A percentile compares a stretch with the other conserved stretches of the same genome.
Evolutionary conservation across 495 filamentous ascomycete genomes (phyloP).

Genomic region (Lepraria neglecta): DNA sequence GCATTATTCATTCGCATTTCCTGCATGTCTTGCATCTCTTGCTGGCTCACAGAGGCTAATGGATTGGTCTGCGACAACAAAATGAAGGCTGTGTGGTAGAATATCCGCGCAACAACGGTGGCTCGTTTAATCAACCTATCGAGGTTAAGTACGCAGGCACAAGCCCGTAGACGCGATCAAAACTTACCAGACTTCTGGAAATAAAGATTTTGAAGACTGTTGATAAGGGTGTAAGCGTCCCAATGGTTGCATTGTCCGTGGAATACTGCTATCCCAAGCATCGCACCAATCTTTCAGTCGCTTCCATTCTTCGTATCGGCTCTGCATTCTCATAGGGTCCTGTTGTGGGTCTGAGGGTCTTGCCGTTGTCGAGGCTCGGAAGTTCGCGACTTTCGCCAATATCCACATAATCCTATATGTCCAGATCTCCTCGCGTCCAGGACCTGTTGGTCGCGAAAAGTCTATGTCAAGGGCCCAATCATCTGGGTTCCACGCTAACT

Average conservation of each 20-base stretch:
- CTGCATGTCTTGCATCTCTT: conserved; percentile 54
- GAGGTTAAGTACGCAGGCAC: not conserved
- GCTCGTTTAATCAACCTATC: conserved; percentile 73
- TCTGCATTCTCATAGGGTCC: conserved; percentile 56
- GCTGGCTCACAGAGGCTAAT: conserved; percentile 43
- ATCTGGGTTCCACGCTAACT: conserved; percentile 84
- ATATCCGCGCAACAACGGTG: conserved; percentile 74
- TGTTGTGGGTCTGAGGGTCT: conserved; percentile 53
- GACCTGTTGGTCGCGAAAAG: conserved; percentile 46
- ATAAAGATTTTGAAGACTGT: conserved; percentile 61
- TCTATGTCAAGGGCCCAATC: conserved; percentile 87
- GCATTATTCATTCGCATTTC: conserved; percentile 64
- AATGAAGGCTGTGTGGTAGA: conserved; percentile 81
- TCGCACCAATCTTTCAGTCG: conserved; percentile 67
- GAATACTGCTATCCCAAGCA: conserved; percentile 69
- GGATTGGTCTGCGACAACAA: conserved; percentile 79
- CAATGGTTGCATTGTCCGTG: conserved; percentile 81
- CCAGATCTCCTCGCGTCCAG: conserved; percentile 77
- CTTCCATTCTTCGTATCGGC: conserved; percentile 69
- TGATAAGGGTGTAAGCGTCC: conserved; percentile 66
- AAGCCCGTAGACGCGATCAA: not conserved
- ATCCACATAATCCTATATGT: conserved; percentile 85
- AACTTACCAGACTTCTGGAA: conserved; percentile 80
- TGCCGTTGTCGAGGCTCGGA: conserved; percentile 58
- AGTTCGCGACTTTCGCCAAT: conserved; percentile 80